phyloP scores from a whole-genome alignment of 495 filamentous ascomycete genomes.

The Hypoxylon lienhwacheense region DNA sequence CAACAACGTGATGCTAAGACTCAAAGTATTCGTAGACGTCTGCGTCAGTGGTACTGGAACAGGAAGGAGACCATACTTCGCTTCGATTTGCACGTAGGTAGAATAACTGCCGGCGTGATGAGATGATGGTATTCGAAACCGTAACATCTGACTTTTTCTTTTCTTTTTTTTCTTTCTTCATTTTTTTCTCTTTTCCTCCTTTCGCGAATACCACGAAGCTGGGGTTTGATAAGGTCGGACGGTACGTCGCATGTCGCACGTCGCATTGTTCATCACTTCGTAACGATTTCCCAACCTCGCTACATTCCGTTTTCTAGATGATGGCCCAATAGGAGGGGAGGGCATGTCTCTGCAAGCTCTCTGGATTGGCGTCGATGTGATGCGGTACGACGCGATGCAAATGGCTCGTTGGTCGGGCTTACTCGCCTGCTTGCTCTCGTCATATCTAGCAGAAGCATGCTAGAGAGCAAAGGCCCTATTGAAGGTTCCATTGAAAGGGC shows the following conservation, averaged over 20 bases:
- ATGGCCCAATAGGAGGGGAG: constrained; percentile 9
- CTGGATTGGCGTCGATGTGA: too few species aligned
- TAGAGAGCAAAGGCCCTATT: too few species aligned
- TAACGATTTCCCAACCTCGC: constrained; percentile 1
- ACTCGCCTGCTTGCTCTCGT: too few species aligned
- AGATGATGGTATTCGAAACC: constrained; percentile 30
- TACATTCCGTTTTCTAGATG: constrained; percentile 1
- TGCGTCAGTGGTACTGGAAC: constrained; percentile 1
- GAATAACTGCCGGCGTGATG: constrained; percentile 11
- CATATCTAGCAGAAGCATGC: too few species aligned
- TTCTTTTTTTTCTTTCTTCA: constrained; percentile 14
- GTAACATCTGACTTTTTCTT: constrained; percentile 16
- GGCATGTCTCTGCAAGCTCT: too few species aligned
- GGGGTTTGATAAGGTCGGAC: constrained; percentile 4
- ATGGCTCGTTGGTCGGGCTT: constrained; percentile 14
- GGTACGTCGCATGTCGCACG: constrained; percentile 15
- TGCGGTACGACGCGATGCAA: not conserved
- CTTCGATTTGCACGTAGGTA: constrained; percentile 1
- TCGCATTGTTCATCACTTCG: constrained; percentile 5
- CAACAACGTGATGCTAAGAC: too few species aligned
- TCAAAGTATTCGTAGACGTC: too few species aligned
- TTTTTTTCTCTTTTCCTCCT: constrained; percentile 19
- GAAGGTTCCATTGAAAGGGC: too few species aligned
- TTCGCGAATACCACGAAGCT: constrained; percentile 16
- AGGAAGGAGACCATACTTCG: constrained; percentile 8